Conservation (phyloP, 2,329 filamentous ascomycete species). For the Calonectria crousiana region DNA sequence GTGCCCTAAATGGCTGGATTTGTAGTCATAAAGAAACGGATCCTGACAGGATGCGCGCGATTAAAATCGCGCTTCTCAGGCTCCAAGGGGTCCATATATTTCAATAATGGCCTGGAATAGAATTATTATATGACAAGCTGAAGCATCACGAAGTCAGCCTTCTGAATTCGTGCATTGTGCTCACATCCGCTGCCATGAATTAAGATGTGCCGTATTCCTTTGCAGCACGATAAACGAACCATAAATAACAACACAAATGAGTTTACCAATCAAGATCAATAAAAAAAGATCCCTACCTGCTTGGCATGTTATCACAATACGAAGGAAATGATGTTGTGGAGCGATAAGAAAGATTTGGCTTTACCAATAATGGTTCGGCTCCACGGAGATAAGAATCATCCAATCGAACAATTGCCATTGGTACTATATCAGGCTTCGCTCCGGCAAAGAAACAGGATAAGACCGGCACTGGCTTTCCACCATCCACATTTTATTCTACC, state of each 20-base stretch:
- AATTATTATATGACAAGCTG: neutral
- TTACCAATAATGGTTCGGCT: neutral
- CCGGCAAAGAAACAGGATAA: neutral
- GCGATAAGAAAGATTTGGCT: neutral
- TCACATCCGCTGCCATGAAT: neutral
- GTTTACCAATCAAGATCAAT: too few relatives aligned
- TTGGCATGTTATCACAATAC: neutral
- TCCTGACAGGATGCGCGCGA: constrained; percentile 6
- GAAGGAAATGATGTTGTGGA: neutral
- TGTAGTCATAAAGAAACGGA: constrained; percentile 5
- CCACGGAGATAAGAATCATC: neutral
- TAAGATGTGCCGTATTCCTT: neutral
- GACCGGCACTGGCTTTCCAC: neutral
- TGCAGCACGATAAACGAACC: neutral
- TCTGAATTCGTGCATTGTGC: neutral
- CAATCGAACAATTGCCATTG: neutral
- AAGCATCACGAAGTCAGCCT: neutral
- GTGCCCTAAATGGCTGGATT: neutral
- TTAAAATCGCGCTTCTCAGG: neutral
- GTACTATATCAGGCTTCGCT: neutral
- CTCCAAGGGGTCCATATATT: neutral
- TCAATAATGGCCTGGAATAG: neutral
- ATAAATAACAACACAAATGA: neutral
- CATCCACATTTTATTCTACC: neutral
- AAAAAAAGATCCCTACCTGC: too few relatives aligned